These are phyloP conservation scores for Macaranga tanarius DNA, from an alignment of 441 rosid species.

Conservation along the genomic window DNA sequence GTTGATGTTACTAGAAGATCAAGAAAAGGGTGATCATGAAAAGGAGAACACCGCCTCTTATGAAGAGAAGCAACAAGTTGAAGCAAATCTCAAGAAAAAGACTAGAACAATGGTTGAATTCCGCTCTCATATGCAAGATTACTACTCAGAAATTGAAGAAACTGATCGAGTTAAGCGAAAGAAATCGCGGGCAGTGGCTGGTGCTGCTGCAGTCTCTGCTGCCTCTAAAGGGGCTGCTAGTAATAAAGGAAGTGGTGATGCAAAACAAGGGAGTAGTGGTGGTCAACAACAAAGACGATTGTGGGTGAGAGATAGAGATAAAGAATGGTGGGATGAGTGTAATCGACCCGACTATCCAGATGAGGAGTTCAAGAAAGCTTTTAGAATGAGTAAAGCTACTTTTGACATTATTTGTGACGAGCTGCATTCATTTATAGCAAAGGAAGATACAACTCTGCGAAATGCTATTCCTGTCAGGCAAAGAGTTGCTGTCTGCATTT, in stretches of 20 bases:
- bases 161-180: constrained; percentile 40
- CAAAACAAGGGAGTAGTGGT: constrained; percentile 30
- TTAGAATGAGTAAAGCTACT: constrained; percentile 73
- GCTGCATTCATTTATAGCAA: constrained; percentile 55
- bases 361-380: constrained; percentile 61
- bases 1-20: constrained; percentile 58
- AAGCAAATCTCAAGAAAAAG: constrained; percentile 52
- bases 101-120: constrained; percentile 55
- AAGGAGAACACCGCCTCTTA: constrained; percentile 35
- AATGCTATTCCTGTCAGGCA: constrained; percentile 89
- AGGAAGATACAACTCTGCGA: constrained; percentile 75
- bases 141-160: constrained; percentile 49
- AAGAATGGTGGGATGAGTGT: constrained; percentile 82
- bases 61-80: constrained; percentile 47
- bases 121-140: constrained; percentile 49
- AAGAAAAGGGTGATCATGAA: constrained; percentile 46
- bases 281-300: constrained; percentile 65
- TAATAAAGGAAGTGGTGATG: constrained; percentile 18
- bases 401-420: constrained; percentile 69
- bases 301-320: constrained; percentile 81
- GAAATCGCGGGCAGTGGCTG: constrained; percentile 53
- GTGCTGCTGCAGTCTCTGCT: constrained; percentile 40
- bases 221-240: constrained; percentile 32
- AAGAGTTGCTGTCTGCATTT: constrained; percentile 85
- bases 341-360: constrained; percentile 58